Conservation (phyloP, 1,139 yeast genomes). For the Taphrina flavorubra region DNA sequence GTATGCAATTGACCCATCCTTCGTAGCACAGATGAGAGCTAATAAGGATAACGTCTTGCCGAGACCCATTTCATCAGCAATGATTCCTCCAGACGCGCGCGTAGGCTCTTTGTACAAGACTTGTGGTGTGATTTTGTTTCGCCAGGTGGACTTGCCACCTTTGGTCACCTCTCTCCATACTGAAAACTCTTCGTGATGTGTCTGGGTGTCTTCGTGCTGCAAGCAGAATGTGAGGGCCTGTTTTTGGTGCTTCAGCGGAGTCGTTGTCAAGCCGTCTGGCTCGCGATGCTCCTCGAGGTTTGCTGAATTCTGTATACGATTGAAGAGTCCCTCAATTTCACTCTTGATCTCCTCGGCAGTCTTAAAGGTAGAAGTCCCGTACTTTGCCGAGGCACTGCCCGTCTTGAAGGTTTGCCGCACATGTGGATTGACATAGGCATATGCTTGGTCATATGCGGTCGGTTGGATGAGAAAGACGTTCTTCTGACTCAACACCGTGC, state of each 20-base stretch:
- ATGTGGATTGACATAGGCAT: conserved; percentile 36
- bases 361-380: conserved; percentile 35
- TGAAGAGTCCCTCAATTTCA: conserved; percentile 33
- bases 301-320: conserved; percentile 26
- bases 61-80: conserved; percentile 99
- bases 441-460: conserved; percentile 33
- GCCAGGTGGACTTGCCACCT: conserved; percentile 36
- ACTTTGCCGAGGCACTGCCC: conserved; percentile 5
- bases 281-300: conserved; percentile 11
- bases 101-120: conserved; percentile 58
- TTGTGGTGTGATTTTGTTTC: conserved; percentile 53
- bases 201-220: conserved; percentile 75
- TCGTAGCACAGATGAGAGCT: conserved; percentile 66
- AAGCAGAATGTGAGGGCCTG: conserved; percentile 75
- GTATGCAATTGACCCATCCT: conserved; percentile 51
- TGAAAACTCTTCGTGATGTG: conserved; percentile 46
- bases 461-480: conserved; percentile 36
- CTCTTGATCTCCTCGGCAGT: conserved; percentile 35
- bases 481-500: conserved; percentile 36
- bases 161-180: conserved; percentile 36
- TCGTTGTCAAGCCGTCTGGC: conserved; percentile 22
- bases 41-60: conserved; percentile 98
- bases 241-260: conserved; percentile 34
- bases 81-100: conserved; percentile 71
- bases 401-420: conserved; percentile 31